phyloP scores from a whole-genome alignment of 306 rosid species.

The Acacia melanoxylon region DNA sequence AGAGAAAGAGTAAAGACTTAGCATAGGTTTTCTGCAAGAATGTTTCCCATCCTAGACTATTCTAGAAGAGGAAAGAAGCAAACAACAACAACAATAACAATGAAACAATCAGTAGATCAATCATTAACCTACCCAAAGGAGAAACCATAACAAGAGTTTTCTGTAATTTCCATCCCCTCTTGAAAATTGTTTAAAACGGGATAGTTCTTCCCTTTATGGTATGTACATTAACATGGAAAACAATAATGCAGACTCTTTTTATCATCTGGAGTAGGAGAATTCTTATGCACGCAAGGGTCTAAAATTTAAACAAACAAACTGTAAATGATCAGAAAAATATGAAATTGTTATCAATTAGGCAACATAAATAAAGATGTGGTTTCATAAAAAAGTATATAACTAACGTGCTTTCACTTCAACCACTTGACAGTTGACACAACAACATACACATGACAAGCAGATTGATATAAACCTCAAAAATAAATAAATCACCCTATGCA shows the following conservation, averaged over 20 bases:
- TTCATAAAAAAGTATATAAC: background rate
- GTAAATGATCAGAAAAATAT: constrained; percentile 2
- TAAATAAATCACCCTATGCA: background rate
- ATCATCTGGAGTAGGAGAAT: background rate
- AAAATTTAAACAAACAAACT: background rate
- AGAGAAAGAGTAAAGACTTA: background rate
- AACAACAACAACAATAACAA: background rate
- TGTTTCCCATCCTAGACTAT: background rate
- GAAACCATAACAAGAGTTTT: constrained; percentile 21
- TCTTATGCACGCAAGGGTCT: background rate
- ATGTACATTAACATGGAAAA: background rate
- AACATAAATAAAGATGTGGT: background rate
- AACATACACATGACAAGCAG: constrained; percentile 14
- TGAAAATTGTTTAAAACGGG: background rate
- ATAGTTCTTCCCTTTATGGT: background rate
- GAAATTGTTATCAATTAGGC: background rate
- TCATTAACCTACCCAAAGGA: constrained; percentile 6
- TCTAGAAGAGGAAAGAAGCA: constrained; percentile 3
- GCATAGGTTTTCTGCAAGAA: constrained; percentile 5
- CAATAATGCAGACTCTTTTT: background rate
- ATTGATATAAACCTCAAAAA: constrained; percentile 3
- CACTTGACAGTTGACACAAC: background rate
- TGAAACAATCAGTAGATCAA: background rate
- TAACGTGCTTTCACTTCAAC: background rate
- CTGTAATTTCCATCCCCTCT: background rate